Conservation (phyloP, 306 rosid genomes). For the Argentina anserina region DNA sequence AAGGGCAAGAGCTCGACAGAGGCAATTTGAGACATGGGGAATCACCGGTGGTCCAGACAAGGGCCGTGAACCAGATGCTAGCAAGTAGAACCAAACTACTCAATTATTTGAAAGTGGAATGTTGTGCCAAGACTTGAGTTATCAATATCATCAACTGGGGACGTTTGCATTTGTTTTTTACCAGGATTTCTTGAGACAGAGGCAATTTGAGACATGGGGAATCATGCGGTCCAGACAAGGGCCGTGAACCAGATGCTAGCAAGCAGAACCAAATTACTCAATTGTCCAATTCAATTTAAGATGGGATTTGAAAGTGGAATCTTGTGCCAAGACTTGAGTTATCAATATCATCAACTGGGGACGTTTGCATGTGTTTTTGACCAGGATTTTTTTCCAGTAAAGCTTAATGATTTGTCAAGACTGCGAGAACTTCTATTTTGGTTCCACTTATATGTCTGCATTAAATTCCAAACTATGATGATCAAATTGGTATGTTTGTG, state of each 20-base stretch:
- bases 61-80: conserved; percentile 46
- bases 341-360: not conserved
- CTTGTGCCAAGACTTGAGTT: not conserved
- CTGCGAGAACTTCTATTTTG: not conserved
- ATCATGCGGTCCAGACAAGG: too few species aligned
- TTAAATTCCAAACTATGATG: not conserved
- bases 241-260: too few species aligned
- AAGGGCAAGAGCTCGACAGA: conserved; percentile 90
- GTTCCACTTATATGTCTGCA: not conserved
- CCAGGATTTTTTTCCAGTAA: not conserved
- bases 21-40: conserved; percentile 87
- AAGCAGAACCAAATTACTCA: too few species aligned
- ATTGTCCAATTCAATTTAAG: conserved; percentile 52
- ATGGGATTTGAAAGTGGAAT: not conserved
- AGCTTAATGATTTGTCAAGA: not conserved
- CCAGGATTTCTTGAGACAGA: not conserved
- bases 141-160: not conserved
- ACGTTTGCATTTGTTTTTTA: not conserved
- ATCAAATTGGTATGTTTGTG: not conserved
- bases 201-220: too few species aligned
- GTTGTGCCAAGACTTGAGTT: not conserved
- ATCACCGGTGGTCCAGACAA: conserved; percentile 88
- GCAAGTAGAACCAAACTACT: conserved; percentile 15
- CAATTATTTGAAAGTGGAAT: conserved; percentile 13
- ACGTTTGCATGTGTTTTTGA: not conserved